Conservation (phyloP, 2,329 filamentous ascomycete species). For the Dactylellina parvicollis region DNA sequence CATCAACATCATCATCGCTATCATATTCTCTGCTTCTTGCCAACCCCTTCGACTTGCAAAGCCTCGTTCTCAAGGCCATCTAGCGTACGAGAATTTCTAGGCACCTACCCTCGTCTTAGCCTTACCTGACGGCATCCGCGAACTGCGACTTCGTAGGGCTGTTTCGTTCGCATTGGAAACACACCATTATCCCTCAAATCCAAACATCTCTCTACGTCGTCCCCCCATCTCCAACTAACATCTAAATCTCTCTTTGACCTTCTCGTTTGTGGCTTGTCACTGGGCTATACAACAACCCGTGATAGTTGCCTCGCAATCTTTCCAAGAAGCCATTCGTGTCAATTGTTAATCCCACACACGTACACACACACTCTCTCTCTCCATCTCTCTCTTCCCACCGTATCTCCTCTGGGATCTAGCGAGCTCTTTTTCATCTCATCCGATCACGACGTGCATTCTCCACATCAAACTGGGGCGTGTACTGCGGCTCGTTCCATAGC, state of each 20-base stretch:
- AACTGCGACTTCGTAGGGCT: constrained; percentile 49
- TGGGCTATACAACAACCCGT: constrained; percentile 50
- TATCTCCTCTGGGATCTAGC: too few species aligned
- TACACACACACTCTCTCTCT: neutral
- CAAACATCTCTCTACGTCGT: neutral
- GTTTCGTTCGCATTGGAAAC: constrained; percentile 39
- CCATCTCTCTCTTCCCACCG: constrained; percentile 2
- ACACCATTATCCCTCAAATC: constrained; percentile 35
- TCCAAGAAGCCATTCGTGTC: constrained; percentile 6
- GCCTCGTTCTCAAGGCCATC: constrained; percentile 39
- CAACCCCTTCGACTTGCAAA: constrained; percentile 30
- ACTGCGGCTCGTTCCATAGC: constrained; percentile 51
- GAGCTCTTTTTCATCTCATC: too few species aligned
- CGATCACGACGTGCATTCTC: constrained; percentile 33
- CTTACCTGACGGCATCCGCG: constrained; percentile 39
- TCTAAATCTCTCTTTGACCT: neutral
- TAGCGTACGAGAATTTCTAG: constrained; percentile 40
- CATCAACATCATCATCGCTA: neutral
- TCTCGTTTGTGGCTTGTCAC: constrained; percentile 45
- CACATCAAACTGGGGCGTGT: constrained; percentile 27
- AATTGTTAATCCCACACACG: constrained; percentile 17
- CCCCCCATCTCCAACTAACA: constrained; percentile 12
- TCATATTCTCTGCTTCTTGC: neutral
- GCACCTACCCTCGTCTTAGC: constrained; percentile 48
- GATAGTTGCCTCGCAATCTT: constrained; percentile 45